Evolutionary conservation across 164 flowering plant genomes (phyloP).

Genomic region (Sedum album): DNA sequence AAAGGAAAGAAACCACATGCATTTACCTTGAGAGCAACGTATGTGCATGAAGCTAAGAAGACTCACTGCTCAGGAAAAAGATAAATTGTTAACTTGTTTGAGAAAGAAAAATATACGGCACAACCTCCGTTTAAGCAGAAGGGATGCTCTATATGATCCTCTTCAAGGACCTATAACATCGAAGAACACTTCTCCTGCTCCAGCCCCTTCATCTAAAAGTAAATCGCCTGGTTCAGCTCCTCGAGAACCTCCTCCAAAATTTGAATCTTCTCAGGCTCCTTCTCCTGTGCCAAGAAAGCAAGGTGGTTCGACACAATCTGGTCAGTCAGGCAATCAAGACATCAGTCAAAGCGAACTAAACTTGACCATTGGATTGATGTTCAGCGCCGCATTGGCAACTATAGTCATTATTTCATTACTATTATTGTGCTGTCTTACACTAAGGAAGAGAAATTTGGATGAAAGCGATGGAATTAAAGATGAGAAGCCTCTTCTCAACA

Average conservation of each 20-base stretch:
- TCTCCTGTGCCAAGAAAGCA: conserved; percentile 6
- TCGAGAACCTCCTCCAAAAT: neutral
- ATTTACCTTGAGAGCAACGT: neutral
- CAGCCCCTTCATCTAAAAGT: conserved; percentile 8
- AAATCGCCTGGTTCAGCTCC: neutral
- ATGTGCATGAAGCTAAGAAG: conserved; percentile 7
- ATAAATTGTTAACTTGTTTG: conserved; percentile 17
- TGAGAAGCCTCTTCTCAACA: conserved; percentile 35
- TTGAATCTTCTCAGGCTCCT: neutral
- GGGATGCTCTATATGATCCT: neutral
- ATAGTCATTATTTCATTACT: conserved; percentile 17
- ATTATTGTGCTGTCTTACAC: conserved; percentile 21
- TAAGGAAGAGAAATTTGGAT: conserved; percentile 7
- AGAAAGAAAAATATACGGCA: conserved; percentile 12
- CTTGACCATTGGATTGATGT: conserved; percentile 12
- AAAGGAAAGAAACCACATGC: neutral
- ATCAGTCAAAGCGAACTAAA: neutral
- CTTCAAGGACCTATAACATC: neutral
- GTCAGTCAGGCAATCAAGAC: neutral
- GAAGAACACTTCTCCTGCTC: neutral
- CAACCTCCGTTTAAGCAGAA: neutral
- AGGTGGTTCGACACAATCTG: neutral
- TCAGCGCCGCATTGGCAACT: conserved; percentile 18
- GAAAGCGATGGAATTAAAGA: conserved; percentile 23
- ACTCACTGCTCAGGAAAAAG: conserved; percentile 16